Evolutionary conservation across 2,329 filamentous ascomycete genomes (phyloP).

Genomic region (Aureobasidium sp.): DNA sequence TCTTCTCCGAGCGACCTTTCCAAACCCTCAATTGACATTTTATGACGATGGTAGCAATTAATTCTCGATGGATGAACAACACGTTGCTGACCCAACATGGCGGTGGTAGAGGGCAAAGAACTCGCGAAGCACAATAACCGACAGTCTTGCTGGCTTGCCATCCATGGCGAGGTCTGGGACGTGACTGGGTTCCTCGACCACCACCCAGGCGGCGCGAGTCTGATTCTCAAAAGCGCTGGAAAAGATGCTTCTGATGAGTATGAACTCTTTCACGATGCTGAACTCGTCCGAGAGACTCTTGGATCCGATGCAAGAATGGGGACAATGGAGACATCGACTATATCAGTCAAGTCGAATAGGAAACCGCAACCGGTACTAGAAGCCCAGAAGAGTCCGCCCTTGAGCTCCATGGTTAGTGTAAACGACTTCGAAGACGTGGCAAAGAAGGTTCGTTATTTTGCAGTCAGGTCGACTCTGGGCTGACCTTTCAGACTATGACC

Average conservation of each 20-base stretch:
- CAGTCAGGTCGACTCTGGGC: background rate
- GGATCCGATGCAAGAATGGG: slow-evolving; percentile 33
- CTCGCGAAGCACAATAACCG: slow-evolving; percentile 73
- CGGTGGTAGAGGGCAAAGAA: slow-evolving; percentile 26
- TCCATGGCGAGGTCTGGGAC: slow-evolving; percentile 86
- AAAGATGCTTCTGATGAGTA: slow-evolving; percentile 49
- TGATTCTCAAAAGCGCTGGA: slow-evolving; percentile 45
- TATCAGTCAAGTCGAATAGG: slow-evolving; percentile 16
- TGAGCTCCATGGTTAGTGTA: slow-evolving; percentile 39
- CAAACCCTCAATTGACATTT: background rate
- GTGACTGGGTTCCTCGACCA: slow-evolving; percentile 79
- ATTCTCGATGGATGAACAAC: background rate
- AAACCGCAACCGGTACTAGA: slow-evolving; percentile 20
- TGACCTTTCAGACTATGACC: slow-evolving; percentile 21
- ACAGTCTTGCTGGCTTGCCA: slow-evolving; percentile 82
- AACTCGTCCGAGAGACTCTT: slow-evolving; percentile 35
- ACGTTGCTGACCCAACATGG: background rate
- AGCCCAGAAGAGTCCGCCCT: slow-evolving; percentile 36
- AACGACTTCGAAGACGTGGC: slow-evolving; percentile 39
- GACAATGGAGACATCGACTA: slow-evolving; percentile 19
- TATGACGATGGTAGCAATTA: background rate
- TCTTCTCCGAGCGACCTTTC: background rate
- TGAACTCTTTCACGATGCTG: slow-evolving; percentile 43
- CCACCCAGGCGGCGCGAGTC: slow-evolving; percentile 64
- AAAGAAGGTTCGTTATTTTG: slow-evolving; percentile 18